Evolutionary conservation across 2,329 filamentous ascomycete species (phyloP), one percentile per base, ranked within the genome.

Genomic region (Teratosphaeria epicoccoides): DNA sequence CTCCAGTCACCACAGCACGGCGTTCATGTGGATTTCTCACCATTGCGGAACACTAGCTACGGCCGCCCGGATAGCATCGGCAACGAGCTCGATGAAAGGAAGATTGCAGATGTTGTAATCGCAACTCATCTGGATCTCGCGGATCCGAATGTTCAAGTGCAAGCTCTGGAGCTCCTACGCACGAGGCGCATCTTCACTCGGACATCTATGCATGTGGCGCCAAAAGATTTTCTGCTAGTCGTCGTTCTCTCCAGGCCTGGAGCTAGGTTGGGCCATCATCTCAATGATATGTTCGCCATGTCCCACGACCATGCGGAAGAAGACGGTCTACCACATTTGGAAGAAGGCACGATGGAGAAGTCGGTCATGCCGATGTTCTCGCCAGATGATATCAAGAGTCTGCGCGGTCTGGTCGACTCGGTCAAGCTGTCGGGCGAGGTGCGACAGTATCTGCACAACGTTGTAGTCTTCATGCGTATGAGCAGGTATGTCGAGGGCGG

Each of bases 261-360:
- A 7, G 54, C 60, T 6, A 62, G 66, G 17, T 57, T 76, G 45
- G 68, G 62, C 2, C 63, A 67, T 43, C 75, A 76, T 59, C 59
- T 77, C 51, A 94, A 89, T 61, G 88, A 97, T 53, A 81, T 87
- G 57, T 84, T 97, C 59, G 88, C 89, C 65, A 83, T 97, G 52
- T 91, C 87, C 0, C 90, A 97, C 67, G 87, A 83, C 71, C 89
- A 97, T 62, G 78, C 84, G 52, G 75, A 79, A 3, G 73, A 76
- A 1, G 82, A 91, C 64, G 87, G 85, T 0, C 85, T 89, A 55
- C 76, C 82, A 4, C 86, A 93, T 57, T 68, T 91, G 0, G 86
- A 94, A 54, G 83, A 62, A 55, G 26, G 71, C 65, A 0, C 63
- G 58, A 23, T 65, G 66, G 46, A 73, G 29, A 10, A 46, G 67